Percentiles rank a stretch among this genome's conserved stretches.
These are phyloP conservation scores for Botrytis byssoidea DNA, from an alignment of 2,329 filamentous ascomycete species.

Conservation along the genomic window DNA sequence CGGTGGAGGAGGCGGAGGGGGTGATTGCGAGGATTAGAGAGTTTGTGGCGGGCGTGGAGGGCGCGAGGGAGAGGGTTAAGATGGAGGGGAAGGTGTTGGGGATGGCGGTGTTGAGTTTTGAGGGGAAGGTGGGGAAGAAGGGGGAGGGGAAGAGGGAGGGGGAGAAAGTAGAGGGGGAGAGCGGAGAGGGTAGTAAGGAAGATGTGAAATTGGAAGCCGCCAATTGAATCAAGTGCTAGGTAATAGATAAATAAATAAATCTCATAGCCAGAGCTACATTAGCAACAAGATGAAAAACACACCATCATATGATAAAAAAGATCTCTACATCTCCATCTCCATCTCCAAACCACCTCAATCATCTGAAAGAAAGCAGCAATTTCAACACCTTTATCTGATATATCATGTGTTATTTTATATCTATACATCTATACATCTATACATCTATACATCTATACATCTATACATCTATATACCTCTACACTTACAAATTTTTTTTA, in stretches of 20 bases:
- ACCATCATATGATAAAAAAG: neutral
- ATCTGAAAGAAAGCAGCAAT: neutral
- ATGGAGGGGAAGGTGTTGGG: slow-evolving; percentile 48
- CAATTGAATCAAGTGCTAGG: neutral
- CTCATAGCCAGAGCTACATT: neutral
- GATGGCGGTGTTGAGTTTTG: slow-evolving; percentile 45
- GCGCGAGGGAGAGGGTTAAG: slow-evolving; percentile 46
- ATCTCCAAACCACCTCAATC: neutral
- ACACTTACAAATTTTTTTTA: too few species aligned
- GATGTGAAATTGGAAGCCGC: neutral
- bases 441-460: too few species aligned
- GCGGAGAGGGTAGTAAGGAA: neutral
- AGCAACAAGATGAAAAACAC: neutral
- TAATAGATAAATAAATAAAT: too few species aligned
- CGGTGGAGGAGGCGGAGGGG: slow-evolving; percentile 57
- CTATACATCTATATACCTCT: too few species aligned
- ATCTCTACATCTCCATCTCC: neutral
- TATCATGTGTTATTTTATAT: neutral
- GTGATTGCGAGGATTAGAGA: slow-evolving; percentile 54
- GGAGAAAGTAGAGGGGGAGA: slow-evolving; percentile 26
- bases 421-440: too few species aligned
- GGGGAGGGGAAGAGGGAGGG: slow-evolving; percentile 34
- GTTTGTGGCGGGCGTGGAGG: slow-evolving; percentile 37
- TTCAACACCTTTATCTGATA: neutral
- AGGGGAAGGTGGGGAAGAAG: slow-evolving; percentile 39